These are phyloP conservation scores for Geosmithia putterillii DNA, from an alignment of 2,329 filamentous ascomycete genomes.

Conservation along the genomic window DNA sequence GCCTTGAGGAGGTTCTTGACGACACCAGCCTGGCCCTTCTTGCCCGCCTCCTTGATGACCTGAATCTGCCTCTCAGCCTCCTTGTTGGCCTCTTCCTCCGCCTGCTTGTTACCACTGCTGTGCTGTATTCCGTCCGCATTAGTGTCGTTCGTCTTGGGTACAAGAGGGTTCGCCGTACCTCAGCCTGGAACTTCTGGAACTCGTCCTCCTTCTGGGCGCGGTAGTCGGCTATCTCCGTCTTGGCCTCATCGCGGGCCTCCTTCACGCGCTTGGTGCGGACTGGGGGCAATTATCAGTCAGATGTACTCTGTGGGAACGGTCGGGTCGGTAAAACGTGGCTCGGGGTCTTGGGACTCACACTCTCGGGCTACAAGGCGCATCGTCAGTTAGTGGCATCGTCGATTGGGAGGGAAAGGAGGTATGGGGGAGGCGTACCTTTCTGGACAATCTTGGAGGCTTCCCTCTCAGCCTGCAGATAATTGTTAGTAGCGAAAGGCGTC, in stretches of 20 bases:
- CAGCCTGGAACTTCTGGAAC: constrained; percentile 85
- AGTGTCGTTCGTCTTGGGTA: not conserved
- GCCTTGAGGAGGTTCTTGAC: constrained; percentile 72
- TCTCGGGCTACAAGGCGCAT: constrained; percentile 54
- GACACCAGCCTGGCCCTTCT: constrained; percentile 68
- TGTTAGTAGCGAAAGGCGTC: constrained; percentile 2
- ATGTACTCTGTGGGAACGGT: not conserved
- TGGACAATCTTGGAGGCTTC: constrained; percentile 99
- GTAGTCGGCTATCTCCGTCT: constrained; percentile 96
- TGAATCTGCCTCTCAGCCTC: constrained; percentile 68
- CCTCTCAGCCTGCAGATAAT: constrained; percentile 69
- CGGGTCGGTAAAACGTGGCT: not conserved
- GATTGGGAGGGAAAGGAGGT: constrained; percentile 1
- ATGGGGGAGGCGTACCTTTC: constrained; percentile 52
- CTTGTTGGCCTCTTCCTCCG: constrained; percentile 68
- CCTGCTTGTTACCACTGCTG: constrained; percentile 73
- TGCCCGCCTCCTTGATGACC: constrained; percentile 69
- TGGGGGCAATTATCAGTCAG: constrained; percentile 5
- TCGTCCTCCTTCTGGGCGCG: constrained; percentile 81
- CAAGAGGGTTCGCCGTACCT: constrained; percentile 25
- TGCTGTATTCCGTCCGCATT: constrained; percentile 44
- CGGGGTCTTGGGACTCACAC: constrained; percentile 44
- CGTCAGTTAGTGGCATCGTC: constrained; percentile 15
- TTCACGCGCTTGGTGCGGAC: constrained; percentile 89
- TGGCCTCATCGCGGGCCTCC: constrained; percentile 90